Evolutionary conservation across 257 asterid genomes (phyloP).

Genomic region (Salvia splendens): DNA sequence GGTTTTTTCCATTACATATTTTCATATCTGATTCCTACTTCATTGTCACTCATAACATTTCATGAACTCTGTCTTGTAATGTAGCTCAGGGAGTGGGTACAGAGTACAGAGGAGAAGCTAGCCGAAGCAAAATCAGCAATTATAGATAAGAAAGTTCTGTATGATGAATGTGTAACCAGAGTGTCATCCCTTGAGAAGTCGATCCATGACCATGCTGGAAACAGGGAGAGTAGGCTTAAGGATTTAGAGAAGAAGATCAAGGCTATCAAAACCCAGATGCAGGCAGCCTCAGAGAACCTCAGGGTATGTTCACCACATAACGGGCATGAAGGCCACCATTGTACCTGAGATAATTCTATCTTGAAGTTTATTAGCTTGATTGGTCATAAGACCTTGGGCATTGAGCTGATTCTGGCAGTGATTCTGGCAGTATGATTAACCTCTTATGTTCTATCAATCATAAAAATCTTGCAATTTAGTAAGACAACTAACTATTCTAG

Average conservation of each 20-base stretch:
- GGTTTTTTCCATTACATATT: slow-evolving; percentile 24
- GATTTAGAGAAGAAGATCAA: slow-evolving; percentile 83
- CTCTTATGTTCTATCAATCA: slow-evolving; percentile 1
- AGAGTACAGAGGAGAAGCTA: slow-evolving; percentile 76
- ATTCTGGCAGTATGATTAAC: background rate
- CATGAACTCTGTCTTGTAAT: slow-evolving; percentile 32
- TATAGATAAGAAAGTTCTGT: slow-evolving; percentile 60
- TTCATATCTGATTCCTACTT: background rate
- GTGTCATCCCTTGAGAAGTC: slow-evolving; percentile 78
- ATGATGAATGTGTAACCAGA: slow-evolving; percentile 60
- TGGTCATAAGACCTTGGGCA: too few relatives aligned
- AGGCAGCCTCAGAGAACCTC: slow-evolving; percentile 71
- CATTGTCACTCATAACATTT: slow-evolving; percentile 4
- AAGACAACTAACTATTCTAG: slow-evolving; percentile 5
- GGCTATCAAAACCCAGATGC: slow-evolving; percentile 67
- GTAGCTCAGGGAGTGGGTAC: slow-evolving; percentile 85
- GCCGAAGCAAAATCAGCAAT: slow-evolving; percentile 65
- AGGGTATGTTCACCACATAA: slow-evolving; percentile 54
- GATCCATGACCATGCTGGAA: slow-evolving; percentile 79
- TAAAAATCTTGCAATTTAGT: background rate
- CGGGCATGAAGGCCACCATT: slow-evolving; percentile 23
- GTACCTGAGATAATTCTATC: slow-evolving; percentile 13
- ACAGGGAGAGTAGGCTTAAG: slow-evolving; percentile 74
- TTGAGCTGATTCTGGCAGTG: background rate
- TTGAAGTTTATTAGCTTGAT: too few relatives aligned